A percentile compares a stretch with the other conserved stretches of the same genome.
These are phyloP conservation scores for Artomyces pyxidatus DNA, from an alignment of 768 basidiomycete species.

Conservation along the genomic window DNA sequence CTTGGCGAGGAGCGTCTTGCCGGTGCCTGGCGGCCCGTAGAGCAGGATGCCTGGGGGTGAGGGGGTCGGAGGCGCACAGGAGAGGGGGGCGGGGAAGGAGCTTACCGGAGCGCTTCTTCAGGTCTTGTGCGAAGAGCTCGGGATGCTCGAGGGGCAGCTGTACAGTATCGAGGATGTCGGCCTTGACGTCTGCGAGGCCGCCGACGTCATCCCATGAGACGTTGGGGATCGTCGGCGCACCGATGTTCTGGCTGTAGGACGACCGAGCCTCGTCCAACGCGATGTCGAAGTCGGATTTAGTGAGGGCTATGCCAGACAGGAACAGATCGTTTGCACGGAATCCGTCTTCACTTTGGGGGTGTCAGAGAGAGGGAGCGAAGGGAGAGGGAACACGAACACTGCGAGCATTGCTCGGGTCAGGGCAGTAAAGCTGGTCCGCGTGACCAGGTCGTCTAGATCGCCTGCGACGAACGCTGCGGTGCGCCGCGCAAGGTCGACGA, in stretches of 20 bases:
- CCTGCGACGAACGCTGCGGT: constrained; percentile 85
- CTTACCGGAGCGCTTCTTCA: constrained; percentile 93
- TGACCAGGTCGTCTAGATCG: constrained; percentile 68
- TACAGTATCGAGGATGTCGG: constrained; percentile 92
- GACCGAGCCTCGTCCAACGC: constrained; percentile 67
- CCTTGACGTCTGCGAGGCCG: constrained; percentile 78
- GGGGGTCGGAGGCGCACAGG: not conserved
- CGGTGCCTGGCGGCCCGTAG: constrained; percentile 94
- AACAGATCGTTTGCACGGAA: constrained; percentile 21
- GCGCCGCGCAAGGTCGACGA: constrained; percentile 67
- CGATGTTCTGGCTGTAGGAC: constrained; percentile 86
- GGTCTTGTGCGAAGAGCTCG: constrained; percentile 79
- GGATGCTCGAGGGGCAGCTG: constrained; percentile 88
- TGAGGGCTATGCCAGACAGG: constrained; percentile 36
- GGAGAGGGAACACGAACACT: not conserved
- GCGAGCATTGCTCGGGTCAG: constrained; percentile 34
- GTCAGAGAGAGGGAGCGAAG: not conserved
- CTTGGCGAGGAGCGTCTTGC: constrained; percentile 92
- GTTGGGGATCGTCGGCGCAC: constrained; percentile 93
- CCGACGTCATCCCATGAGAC: constrained; percentile 98
- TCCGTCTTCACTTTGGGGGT: constrained; percentile 15
- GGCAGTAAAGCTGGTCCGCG: constrained; percentile 47
- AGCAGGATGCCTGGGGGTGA: constrained; percentile 63
- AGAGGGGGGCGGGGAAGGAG: not conserved
- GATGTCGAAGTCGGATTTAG: constrained; percentile 56